These are phyloP conservation scores for Ophiocordyceps sinensis DNA, from an alignment of 2,329 filamentous ascomycete genomes.

Conservation along the genomic window DNA sequence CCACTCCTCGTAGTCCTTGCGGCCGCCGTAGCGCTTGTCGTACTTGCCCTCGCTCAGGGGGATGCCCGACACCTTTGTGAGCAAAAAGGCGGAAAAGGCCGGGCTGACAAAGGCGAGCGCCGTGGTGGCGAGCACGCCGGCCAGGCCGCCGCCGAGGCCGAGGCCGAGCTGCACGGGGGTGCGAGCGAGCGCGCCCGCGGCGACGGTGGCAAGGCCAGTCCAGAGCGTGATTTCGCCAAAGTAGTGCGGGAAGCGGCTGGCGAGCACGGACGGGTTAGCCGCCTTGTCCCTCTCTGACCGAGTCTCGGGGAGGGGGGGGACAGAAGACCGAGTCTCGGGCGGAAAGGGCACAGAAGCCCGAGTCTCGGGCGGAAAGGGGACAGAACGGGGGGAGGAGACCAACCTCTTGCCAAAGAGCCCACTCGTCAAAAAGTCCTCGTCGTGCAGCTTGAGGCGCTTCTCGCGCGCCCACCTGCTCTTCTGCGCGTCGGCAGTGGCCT, in stretches of 20 bases:
- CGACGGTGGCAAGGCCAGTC: constrained; percentile 48
- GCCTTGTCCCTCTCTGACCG: not conserved
- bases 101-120: constrained; percentile 42
- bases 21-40: constrained; percentile 46
- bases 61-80: constrained; percentile 49
- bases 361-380: no score
- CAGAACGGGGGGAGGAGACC: not conserved
- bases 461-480: constrained; percentile 46
- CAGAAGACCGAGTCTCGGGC: no score
- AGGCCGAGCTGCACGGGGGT: constrained; percentile 41
- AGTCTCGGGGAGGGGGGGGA: not conserved
- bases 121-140: constrained; percentile 14
- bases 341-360: no score
- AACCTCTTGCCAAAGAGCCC: constrained; percentile 47
- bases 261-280: not conserved
- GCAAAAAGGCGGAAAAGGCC: constrained; percentile 47
- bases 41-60: constrained; percentile 57
- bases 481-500: constrained; percentile 48
- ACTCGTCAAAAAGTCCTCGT: constrained; percentile 49
- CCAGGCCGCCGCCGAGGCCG: constrained; percentile 31
- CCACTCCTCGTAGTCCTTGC: constrained; percentile 54
- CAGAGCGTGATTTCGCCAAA: constrained; percentile 58
- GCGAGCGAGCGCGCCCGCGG: constrained; percentile 40
- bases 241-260: constrained; percentile 50
- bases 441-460: constrained; percentile 50